These are phyloP conservation scores for Stromatinia cepivora DNA, from an alignment of 2,329 filamentous ascomycete species.

Conservation along the genomic window DNA sequence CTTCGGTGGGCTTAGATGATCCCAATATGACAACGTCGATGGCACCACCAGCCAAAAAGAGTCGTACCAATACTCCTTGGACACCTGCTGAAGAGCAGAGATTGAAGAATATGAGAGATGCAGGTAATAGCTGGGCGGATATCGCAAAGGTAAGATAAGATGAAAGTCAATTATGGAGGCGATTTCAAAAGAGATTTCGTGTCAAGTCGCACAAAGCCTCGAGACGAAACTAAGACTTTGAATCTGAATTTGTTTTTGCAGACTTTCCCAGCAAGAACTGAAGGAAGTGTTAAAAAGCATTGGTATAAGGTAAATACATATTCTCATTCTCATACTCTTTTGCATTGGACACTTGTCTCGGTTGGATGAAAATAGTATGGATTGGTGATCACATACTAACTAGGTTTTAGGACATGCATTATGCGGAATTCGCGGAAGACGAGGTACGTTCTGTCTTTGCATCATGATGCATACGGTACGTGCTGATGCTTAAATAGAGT, in stretches of 20 bases:
- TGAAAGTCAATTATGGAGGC: not conserved
- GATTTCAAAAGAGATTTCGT: not conserved
- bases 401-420: conserved; percentile 84
- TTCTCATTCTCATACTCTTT: not conserved
- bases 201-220: conserved; percentile 23
- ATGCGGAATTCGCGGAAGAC: conserved; percentile 96
- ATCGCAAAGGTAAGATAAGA: conserved; percentile 78
- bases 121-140: conserved; percentile 93
- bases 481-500: conserved; percentile 40
- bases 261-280: conserved; percentile 90
- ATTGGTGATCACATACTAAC: conserved; percentile 11
- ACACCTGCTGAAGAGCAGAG: conserved; percentile 90
- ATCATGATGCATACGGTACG: conserved; percentile 20
- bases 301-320: conserved; percentile 81
- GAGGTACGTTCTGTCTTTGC: conserved; percentile 60
- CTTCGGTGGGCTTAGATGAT: conserved; percentile 28
- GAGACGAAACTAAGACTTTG: conserved; percentile 27
- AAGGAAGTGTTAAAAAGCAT: conserved; percentile 98
- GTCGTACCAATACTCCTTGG: conserved; percentile 98
- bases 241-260: conserved; percentile 43
- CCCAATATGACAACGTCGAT: conserved; percentile 42
- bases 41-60: conserved; percentile 75
- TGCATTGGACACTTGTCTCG: conserved; percentile 19
- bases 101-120: conserved; percentile 91
- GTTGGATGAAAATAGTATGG: not conserved